Base-by-base conservation (phyloP, 2,329 filamentous ascomycete genomes). In the Fusarium sp. region DNA sequence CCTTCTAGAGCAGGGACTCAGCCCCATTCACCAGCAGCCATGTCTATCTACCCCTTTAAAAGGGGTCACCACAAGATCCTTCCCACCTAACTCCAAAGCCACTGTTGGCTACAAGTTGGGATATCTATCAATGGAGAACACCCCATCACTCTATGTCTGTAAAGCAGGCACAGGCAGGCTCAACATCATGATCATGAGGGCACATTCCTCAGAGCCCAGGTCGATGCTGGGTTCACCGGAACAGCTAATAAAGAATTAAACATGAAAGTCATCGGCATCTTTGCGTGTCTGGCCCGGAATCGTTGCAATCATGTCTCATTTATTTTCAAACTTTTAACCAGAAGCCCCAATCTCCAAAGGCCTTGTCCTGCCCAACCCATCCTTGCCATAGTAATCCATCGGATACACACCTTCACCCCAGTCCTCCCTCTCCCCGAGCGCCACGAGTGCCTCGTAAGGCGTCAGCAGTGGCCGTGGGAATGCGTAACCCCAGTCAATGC, bases 401-500 rank as follows among this genome's bases (percentile, higher is more conserved):
- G 95, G 96, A 84, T 99, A 99, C 16, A 95, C 88, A 2, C 91
- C 93, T 66, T 86, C 88, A 18, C 87, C 92, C 94, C 91, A 97
- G 57, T 93, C 93, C 76, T 97, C 89, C 74, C 89, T 90, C 71
- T 92, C 92, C 4, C 93, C 95, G 57, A 99, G 84, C n/a, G 95
- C 94, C 37, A 99, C 92, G 68, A 98, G 88, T 8, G 97, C 97
- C 85, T 99, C 97, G 78, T 99, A 98, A 2, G 97, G 96, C 62
- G 96, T 98, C 80, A 99, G 83, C 68, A 99, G 82, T 57, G 97
- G 97, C 56, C 94, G 86, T 1, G 95, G 90, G 81, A 99, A 99
- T 1, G 97, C 97, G 85, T 98, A 98, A 0, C 97, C 97, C 97
- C 97, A 99, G 84, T 99, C 97, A 76, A 99, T 99, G 82, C 96